Evolutionary conservation across 1,284 basidiomycete species (phyloP).

Genomic region (Ganoderma lingzhi): DNA sequence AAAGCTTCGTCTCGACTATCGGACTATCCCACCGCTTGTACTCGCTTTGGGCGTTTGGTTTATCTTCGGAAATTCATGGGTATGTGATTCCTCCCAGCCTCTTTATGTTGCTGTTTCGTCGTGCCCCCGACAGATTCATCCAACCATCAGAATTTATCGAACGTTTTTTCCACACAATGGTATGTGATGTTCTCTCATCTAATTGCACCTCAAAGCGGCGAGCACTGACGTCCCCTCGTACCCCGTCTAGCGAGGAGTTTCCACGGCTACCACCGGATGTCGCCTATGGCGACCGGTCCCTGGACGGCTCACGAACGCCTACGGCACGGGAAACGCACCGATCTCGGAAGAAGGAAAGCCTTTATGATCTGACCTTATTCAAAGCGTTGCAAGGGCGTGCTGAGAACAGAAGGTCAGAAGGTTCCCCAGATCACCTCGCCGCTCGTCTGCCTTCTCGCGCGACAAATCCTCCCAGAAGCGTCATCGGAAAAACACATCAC

Average conservation of each 20-base stretch:
- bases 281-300: conserved; percentile 1
- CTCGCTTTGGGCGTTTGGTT: not conserved
- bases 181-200: not conserved
- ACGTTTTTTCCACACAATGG: not conserved
- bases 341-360: conserved; percentile 18
- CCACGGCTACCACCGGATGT: conserved; percentile 4
- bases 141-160: not conserved
- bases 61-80: not conserved
- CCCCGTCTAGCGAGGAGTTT: conserved; percentile 3
- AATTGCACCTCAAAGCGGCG: not conserved
- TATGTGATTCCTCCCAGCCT: not conserved
- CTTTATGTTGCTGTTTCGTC: not conserved
- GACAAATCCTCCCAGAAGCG: not conserved
- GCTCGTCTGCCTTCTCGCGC: not conserved
- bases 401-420: conserved; percentile 31
- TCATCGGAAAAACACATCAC: not conserved
- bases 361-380: conserved; percentile 14
- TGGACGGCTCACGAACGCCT: not conserved
- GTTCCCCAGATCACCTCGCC: conserved; percentile 10
- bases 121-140: not conserved
- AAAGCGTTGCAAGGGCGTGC: conserved; percentile 21
- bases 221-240: not conserved
- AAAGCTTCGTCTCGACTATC: not conserved
- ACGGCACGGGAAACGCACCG: not conserved
- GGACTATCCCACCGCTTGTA: not conserved